phyloP scores from a whole-genome alignment of 2,329 filamentous ascomycete genomes.

The Neophaeococcomyces mojaviensis region DNA sequence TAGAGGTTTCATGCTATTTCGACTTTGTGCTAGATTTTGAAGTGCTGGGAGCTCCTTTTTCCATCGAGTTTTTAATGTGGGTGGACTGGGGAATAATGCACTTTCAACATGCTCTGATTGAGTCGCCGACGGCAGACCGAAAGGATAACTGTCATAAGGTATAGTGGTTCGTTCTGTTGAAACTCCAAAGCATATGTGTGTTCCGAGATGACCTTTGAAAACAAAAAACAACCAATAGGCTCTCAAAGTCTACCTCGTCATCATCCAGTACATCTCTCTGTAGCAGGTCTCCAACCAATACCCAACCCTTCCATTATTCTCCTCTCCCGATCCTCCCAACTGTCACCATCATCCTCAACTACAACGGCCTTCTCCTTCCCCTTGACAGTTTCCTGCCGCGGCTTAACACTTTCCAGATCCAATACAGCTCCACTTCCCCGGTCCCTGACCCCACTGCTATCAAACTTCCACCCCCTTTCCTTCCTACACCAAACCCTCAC shows the following conservation, averaged over 20 bases:
- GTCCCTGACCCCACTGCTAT: conserved; percentile 76
- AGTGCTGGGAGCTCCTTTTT: too few species aligned
- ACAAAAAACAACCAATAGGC: too few species aligned
- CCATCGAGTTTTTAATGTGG: too few species aligned
- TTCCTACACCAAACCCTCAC: conserved; percentile 71
- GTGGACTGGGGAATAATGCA: too few species aligned
- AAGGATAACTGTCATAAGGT: too few species aligned
- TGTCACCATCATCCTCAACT: conserved; percentile 53
- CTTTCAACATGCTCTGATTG: too few species aligned
- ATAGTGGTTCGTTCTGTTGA: too few species aligned
- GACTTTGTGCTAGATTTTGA: too few species aligned
- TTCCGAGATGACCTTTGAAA: too few species aligned
- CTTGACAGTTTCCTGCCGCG: conserved; percentile 29
- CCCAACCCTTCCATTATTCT: conserved; percentile 71
- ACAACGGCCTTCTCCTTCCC: conserved; percentile 56
- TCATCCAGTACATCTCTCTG: conserved; percentile 61
- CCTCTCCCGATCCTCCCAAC: conserved; percentile 65
- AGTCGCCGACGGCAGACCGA: too few species aligned
- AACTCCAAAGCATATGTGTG: too few species aligned
- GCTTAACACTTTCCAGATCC: conserved; percentile 60
- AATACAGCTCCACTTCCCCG: conserved; percentile 57
- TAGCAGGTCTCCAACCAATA: conserved; percentile 58
- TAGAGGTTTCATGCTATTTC: too few species aligned
- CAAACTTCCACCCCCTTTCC: conserved; percentile 70
- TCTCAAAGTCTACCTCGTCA: not conserved